A percentile compares a stretch with the other conserved stretches of the same genome.
phyloP scores from a whole-genome alignment of 352 stramenopile genomes.

The Stephanocyclus meneghinianus region DNA sequence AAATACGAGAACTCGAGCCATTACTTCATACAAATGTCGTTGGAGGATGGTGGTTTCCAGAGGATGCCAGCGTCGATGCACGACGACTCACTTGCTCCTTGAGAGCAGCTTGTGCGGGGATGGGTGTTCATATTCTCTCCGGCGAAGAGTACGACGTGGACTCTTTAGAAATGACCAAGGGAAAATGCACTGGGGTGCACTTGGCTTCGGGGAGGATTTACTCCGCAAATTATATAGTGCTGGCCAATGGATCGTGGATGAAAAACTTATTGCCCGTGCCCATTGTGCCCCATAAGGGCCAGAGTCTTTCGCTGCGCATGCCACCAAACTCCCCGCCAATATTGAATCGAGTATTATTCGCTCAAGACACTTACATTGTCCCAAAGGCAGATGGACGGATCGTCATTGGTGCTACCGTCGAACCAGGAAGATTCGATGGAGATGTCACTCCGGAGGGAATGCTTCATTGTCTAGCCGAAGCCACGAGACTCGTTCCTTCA shows the following conservation, averaged over 20 bases:
- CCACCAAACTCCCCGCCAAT: slow-evolving; percentile 56
- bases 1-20: slow-evolving; percentile 78
- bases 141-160: slow-evolving; percentile 60
- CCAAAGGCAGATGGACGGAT: slow-evolving; percentile 82
- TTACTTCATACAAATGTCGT: slow-evolving; percentile 65
- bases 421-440: slow-evolving; percentile 74
- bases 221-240: slow-evolving; percentile 55
- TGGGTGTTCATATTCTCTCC: slow-evolving; percentile 71
- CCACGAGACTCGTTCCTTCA: slow-evolving; percentile 63
- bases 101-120: slow-evolving; percentile 62
- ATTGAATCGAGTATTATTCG: slow-evolving; percentile 75
- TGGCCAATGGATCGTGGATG: slow-evolving; percentile 83
- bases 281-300: slow-evolving; percentile 79
- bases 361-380: slow-evolving; percentile 82
- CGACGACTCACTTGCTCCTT: slow-evolving; percentile 65
- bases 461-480: slow-evolving; percentile 75
- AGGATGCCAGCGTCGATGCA: slow-evolving; percentile 80
- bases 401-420: slow-evolving; percentile 85
- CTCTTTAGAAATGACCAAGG: neutral
- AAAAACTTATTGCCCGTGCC: slow-evolving; percentile 74
- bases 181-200: slow-evolving; percentile 58
- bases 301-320: slow-evolving; percentile 75
- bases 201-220: slow-evolving; percentile 60
- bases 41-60: slow-evolving; percentile 82
- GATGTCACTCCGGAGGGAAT: slow-evolving; percentile 75